Evolutionary conservation across 140 eudicot species (phyloP).

Genomic region (Ambrosia hybrid): DNA sequence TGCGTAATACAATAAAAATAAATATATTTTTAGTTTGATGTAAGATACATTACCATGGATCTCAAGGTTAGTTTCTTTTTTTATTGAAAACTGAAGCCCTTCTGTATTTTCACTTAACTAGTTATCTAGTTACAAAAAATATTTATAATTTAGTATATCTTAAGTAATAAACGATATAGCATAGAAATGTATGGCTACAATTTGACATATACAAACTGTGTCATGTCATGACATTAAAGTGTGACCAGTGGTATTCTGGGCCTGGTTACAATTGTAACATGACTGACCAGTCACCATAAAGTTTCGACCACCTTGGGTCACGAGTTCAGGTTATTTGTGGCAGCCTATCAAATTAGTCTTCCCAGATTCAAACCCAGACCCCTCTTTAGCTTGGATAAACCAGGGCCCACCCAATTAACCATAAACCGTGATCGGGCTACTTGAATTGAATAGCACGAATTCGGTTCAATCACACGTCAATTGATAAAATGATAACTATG

Average conservation of each 20-base stretch:
- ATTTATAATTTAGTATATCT: too few relatives aligned
- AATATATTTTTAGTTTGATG: too few relatives aligned
- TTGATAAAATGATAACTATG: neutral
- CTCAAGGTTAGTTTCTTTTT: neutral
- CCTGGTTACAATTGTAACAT: too few relatives aligned
- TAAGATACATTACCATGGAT: too few relatives aligned
- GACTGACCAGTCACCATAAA: neutral
- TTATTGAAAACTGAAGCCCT: neutral
- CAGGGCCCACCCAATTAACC: neutral
- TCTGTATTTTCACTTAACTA: too few relatives aligned
- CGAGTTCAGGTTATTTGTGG: neutral
- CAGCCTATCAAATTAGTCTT: neutral
- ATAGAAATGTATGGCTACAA: neutral
- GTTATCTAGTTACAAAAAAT: too few relatives aligned
- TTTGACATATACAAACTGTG: neutral
- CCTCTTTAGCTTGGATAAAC: neutral
- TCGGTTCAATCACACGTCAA: neutral
- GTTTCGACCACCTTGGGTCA: neutral
- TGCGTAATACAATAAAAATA: too few relatives aligned
- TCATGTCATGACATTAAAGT: neutral
- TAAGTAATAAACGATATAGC: neutral
- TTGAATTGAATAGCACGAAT: neutral
- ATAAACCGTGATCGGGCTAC: neutral
- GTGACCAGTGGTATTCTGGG: neutral
- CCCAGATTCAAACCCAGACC: neutral